phyloP scores from a whole-genome alignment of 768 basidiomycete genomes.

The Suillus subluteus region DNA sequence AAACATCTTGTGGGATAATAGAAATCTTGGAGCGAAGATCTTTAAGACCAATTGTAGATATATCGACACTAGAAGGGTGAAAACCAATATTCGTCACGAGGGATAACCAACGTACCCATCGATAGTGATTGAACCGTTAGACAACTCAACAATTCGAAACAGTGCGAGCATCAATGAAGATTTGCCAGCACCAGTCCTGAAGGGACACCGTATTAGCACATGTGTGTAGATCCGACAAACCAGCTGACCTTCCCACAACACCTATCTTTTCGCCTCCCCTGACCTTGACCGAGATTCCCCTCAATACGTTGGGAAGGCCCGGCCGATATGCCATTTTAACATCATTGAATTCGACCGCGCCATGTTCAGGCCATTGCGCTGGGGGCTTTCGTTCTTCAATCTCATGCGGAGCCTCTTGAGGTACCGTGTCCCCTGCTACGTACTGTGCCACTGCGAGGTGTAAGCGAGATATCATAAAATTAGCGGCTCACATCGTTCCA shows the following conservation, averaged over 20 bases:
- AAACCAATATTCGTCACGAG: not conserved
- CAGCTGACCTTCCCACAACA: slow-evolving; percentile 59
- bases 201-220: not conserved
- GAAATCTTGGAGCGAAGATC: slow-evolving; percentile 62
- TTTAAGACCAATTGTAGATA: slow-evolving; percentile 52
- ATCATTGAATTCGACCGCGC: slow-evolving; percentile 64
- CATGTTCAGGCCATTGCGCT: slow-evolving; percentile 62
- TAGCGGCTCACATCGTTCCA: slow-evolving; percentile 50
- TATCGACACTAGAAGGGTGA: slow-evolving; percentile 41
- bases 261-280: slow-evolving; percentile 76
- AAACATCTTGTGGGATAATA: slow-evolving; percentile 71
- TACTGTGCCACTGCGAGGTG: slow-evolving; percentile 52
- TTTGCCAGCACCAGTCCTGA: slow-evolving; percentile 59
- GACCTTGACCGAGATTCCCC: slow-evolving; percentile 62
- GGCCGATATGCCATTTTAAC: slow-evolving; percentile 67
- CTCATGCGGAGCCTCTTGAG: slow-evolving; percentile 69
- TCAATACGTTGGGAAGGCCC: slow-evolving; percentile 73
- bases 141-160: slow-evolving; percentile 70
- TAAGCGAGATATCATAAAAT: not conserved
- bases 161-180: slow-evolving; percentile 67
- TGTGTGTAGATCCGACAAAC: not conserved
- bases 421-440: slow-evolving; percentile 49
- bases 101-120: slow-evolving; percentile 50
- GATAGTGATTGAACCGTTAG: slow-evolving; percentile 59
- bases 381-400: slow-evolving; percentile 58